Conservation (phyloP, 345 rosid genomes). For the Populus tremula region DNA sequence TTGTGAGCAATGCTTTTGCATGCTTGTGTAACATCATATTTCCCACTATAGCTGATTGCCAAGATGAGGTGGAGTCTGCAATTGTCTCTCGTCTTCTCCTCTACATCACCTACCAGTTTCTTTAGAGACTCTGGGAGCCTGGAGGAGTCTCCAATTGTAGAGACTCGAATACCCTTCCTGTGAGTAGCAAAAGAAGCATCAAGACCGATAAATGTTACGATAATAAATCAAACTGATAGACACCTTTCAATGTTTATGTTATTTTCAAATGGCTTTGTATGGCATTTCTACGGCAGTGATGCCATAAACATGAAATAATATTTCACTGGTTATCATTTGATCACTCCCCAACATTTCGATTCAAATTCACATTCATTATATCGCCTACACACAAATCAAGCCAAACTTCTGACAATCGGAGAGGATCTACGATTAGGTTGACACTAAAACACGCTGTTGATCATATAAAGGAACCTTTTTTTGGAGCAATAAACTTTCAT, state of each 20-base stretch:
- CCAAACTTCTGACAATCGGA: not conserved
- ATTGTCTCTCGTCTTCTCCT: conserved; percentile 48
- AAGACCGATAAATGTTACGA: not conserved
- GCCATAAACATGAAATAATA: no score
- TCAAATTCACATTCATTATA: not conserved
- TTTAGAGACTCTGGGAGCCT: conserved; percentile 49
- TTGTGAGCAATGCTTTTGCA: conserved; percentile 56
- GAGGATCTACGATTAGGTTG: not conserved
- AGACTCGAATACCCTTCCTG: conserved; percentile 51
- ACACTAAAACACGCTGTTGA: not conserved
- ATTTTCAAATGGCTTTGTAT: not conserved
- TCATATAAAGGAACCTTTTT: not conserved
- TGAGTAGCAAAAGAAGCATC: not conserved
- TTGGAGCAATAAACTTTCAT: not conserved
- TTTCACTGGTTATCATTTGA: not conserved
- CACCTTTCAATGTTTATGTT: no score
- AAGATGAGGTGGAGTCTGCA: conserved; percentile 56
- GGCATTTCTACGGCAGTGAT: not conserved
- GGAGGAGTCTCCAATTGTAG: conserved; percentile 62
- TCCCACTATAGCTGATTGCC: conserved; percentile 79
- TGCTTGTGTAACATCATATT: conserved; percentile 63
- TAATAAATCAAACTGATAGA: not conserved
- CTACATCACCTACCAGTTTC: conserved; percentile 36
- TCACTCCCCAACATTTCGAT: not conserved
- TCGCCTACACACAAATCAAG: not conserved